A percentile compares a stretch with the other conserved stretches of the same genome.
Evolutionary conservation across 139 green algal genomes (phyloP).

Genomic region (Chlorella sp.): DNA sequence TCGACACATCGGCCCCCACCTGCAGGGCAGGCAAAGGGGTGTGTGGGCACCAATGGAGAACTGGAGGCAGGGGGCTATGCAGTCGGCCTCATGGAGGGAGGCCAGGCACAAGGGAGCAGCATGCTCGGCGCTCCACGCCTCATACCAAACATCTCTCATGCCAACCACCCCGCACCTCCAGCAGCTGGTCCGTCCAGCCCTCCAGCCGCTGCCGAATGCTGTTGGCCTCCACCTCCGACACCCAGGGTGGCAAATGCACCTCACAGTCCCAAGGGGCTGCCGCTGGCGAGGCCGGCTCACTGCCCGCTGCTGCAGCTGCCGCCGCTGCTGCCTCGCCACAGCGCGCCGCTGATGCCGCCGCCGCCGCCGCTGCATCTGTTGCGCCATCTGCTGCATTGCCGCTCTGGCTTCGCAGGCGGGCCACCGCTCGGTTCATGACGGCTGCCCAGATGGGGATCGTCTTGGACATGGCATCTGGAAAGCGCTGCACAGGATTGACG

Average conservation of each 20-base stretch:
- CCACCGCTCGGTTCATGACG: slow-evolving; percentile 88
- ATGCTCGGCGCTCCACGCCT: too few relatives aligned
- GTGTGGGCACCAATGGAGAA: too few relatives aligned
- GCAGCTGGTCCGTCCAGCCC: slow-evolving; percentile 77
- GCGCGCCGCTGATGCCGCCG: background rate
- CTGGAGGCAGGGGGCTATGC: too few relatives aligned
- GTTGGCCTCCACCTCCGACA: slow-evolving; percentile 76
- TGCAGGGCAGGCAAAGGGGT: slow-evolving; percentile 17
- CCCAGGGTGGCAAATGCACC: slow-evolving; percentile 91
- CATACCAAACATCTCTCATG: too few relatives aligned
- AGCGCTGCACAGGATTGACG: too few relatives aligned
- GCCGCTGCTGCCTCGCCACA: background rate
- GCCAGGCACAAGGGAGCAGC: too few relatives aligned
- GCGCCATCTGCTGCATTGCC: background rate
- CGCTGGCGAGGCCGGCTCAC: background rate
- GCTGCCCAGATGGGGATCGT: slow-evolving; percentile 95
- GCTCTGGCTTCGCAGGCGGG: slow-evolving; percentile 8
- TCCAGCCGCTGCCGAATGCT: slow-evolving; percentile 81
- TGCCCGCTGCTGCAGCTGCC: slow-evolving; percentile 1
- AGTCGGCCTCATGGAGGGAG: too few relatives aligned
- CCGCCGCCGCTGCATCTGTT: background rate
- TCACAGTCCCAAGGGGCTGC: slow-evolving; percentile 34
- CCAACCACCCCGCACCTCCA: slow-evolving; percentile 43
- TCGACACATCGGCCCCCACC: slow-evolving; percentile 41
- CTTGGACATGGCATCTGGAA: slow-evolving; percentile 92